Evolutionary conservation across 2,329 filamentous ascomycete genomes (phyloP).

Genomic region (Endothia cerciana): DNA sequence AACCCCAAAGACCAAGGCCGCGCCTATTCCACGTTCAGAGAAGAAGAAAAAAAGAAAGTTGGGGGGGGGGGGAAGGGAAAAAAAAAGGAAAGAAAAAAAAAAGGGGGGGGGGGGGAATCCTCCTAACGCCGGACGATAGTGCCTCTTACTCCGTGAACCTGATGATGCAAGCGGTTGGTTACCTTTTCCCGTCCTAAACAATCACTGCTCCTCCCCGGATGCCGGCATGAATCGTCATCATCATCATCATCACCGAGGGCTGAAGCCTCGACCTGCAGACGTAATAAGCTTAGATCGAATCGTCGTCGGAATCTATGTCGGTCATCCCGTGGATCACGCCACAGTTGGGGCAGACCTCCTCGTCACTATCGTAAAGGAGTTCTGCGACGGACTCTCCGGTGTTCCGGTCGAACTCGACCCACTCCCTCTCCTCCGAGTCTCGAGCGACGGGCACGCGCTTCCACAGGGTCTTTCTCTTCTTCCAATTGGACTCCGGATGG

Average conservation of each 20-base stretch:
- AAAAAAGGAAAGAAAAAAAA: too few species aligned
- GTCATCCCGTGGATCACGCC: conserved; percentile 23
- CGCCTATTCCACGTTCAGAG: neutral
- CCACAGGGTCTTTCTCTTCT: conserved; percentile 54
- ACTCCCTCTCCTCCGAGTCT: conserved; percentile 47
- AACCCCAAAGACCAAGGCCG: neutral
- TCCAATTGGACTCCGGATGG: conserved; percentile 45
- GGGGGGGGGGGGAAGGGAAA: too few species aligned
- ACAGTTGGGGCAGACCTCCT: conserved; percentile 30
- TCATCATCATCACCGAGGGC: neutral
- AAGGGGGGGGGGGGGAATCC: too few species aligned
- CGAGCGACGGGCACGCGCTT: conserved; percentile 51
- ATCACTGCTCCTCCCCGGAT: neutral
- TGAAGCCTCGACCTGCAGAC: neutral
- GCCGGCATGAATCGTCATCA: neutral
- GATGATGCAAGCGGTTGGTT: neutral
- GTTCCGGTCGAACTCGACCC: conserved; percentile 49
- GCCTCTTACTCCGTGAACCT: neutral
- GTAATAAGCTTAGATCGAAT: neutral
- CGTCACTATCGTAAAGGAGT: conserved; percentile 27
- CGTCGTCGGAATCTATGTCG: conserved; percentile 19
- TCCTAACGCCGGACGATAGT: neutral
- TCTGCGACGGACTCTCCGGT: conserved; percentile 26
- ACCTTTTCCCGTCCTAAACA: neutral
- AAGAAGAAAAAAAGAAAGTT: too few species aligned